Evolutionary conservation across 192 early-diverging fungal genomes (phyloP).

Genomic region (Coemansia sp.): DNA sequence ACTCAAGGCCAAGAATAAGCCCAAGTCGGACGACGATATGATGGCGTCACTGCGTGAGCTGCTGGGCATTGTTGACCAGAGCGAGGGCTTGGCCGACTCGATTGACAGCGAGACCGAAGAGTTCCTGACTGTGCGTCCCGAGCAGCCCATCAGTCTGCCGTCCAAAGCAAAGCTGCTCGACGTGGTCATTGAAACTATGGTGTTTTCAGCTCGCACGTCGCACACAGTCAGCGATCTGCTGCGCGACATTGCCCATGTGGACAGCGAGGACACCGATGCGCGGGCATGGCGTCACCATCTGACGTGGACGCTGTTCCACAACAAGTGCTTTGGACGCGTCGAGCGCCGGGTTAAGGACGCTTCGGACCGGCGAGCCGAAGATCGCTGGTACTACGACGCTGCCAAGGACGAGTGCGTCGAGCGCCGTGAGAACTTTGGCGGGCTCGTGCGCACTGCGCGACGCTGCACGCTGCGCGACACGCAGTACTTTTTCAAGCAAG

Average conservation of each 20-base stretch:
- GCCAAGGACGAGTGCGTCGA: constrained; percentile 37
- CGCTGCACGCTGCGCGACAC: constrained; percentile 58
- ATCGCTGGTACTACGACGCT: constrained; percentile 58
- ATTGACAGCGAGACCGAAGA: constrained; percentile 54
- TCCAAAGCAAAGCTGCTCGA: constrained; percentile 25
- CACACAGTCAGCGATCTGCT: constrained; percentile 55
- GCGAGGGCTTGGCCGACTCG: constrained; percentile 51
- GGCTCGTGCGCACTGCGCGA: constrained; percentile 53
- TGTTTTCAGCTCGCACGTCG: constrained; percentile 56
- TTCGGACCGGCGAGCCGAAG: constrained; percentile 50
- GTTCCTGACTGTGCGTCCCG: constrained; percentile 28
- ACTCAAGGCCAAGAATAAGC: neutral
- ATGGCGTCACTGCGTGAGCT: constrained; percentile 49
- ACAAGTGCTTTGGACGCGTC: constrained; percentile 54
- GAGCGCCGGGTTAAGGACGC: constrained; percentile 57
- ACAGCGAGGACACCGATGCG: constrained; percentile 15
- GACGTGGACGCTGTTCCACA: constrained; percentile 43
- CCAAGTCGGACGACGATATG: constrained; percentile 41
- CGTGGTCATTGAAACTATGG: constrained; percentile 51
- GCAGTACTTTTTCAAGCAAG: constrained; percentile 58
- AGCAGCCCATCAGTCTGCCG: constrained; percentile 20
- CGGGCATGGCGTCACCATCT: constrained; percentile 45
- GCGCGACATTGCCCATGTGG: constrained; percentile 44
- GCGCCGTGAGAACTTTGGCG: constrained; percentile 53
- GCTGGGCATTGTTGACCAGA: constrained; percentile 50